A percentile compares a stretch with the other conserved stretches of the same genome.
phyloP scores from a whole-genome alignment of 352 stramenopile genomes.

The Globisporangium carolinianum region DNA sequence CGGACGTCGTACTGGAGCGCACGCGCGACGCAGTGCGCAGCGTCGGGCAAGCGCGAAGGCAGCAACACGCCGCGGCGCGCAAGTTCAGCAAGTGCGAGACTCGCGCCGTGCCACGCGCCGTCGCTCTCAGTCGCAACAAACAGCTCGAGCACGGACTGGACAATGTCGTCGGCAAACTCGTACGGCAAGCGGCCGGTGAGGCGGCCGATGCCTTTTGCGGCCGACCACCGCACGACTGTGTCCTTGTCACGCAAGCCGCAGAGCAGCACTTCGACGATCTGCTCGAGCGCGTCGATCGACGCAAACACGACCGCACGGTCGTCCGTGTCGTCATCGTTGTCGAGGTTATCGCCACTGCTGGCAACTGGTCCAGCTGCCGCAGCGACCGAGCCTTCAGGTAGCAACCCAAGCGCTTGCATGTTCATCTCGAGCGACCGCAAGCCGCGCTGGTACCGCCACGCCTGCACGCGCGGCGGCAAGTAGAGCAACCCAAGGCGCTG shows the following conservation, averaged over 20 bases:
- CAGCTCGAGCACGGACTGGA: constrained; percentile 92
- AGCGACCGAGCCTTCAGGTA: constrained; percentile 2
- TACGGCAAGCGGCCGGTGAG: constrained; percentile 93
- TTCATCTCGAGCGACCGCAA: constrained; percentile 92
- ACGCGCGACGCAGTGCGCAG: constrained; percentile 89
- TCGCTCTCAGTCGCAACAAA: constrained; percentile 92
- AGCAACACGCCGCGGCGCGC: constrained; percentile 93
- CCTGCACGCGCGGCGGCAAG: constrained; percentile 90
- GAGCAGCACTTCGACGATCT: constrained; percentile 92
- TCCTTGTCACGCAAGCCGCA: constrained; percentile 89
- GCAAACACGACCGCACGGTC: constrained; percentile 49
- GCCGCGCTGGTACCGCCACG: constrained; percentile 95
- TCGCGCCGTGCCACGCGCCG: constrained; percentile 95
- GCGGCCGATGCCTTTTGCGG: constrained; percentile 97
- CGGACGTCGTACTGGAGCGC: constrained; percentile 94
- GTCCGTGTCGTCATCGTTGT: constrained; percentile 12
- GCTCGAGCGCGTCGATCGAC: constrained; percentile 95
- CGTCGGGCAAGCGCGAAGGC: constrained; percentile 86
- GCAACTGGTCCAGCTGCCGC: not conserved
- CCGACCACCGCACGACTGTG: constrained; percentile 98
- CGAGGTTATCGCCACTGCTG: not conserved
- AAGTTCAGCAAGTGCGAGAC: constrained; percentile 95
- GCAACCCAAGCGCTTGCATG: constrained; percentile 49
- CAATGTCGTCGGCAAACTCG: constrained; percentile 95
- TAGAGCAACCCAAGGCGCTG: constrained; percentile 93